phyloP scores from a whole-genome alignment of 2,329 filamentous ascomycete species.

The Calonectria naviculata region DNA sequence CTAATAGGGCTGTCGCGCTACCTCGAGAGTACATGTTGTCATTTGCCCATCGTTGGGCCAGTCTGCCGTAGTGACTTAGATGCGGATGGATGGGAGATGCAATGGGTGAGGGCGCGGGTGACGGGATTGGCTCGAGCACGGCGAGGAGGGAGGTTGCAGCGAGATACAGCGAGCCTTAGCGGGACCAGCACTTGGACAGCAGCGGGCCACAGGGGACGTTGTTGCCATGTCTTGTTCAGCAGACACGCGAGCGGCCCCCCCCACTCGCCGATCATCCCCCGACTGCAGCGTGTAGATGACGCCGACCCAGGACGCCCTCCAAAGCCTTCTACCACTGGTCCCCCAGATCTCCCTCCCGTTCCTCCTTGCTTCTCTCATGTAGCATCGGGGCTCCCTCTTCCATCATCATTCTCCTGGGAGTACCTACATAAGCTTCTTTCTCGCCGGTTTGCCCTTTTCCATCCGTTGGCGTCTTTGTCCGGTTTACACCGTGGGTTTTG shows the following conservation, averaged over 20 bases:
- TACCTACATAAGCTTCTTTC: slow-evolving; percentile 10
- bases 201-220: slow-evolving; percentile 4
- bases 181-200: not conserved
- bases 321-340: slow-evolving; percentile 16
- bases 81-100: slow-evolving; percentile 16
- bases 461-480: not conserved
- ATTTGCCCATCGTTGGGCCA: slow-evolving; percentile 15
- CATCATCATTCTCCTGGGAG: slow-evolving; percentile 12
- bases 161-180: slow-evolving; percentile 1
- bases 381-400: slow-evolving; percentile 16
- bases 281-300: slow-evolving; percentile 26
- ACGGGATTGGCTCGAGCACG: slow-evolving; percentile 6
- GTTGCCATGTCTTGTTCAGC: slow-evolving; percentile 1
- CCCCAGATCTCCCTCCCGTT: slow-evolving; percentile 22
- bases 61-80: slow-evolving; percentile 10
- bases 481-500: not conserved
- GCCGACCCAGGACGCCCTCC: slow-evolving; percentile 11
- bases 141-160: not conserved
- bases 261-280: slow-evolving; percentile 28
- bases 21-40: slow-evolving; percentile 13
- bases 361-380: slow-evolving; percentile 25
- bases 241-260: slow-evolving; percentile 28
- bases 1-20: not conserved
- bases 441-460: not conserved
- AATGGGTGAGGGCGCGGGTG: slow-evolving; percentile 9